Conservation (phyloP, 495 filamentous ascomycete genomes). For the Baudoinia panamericana region DNA sequence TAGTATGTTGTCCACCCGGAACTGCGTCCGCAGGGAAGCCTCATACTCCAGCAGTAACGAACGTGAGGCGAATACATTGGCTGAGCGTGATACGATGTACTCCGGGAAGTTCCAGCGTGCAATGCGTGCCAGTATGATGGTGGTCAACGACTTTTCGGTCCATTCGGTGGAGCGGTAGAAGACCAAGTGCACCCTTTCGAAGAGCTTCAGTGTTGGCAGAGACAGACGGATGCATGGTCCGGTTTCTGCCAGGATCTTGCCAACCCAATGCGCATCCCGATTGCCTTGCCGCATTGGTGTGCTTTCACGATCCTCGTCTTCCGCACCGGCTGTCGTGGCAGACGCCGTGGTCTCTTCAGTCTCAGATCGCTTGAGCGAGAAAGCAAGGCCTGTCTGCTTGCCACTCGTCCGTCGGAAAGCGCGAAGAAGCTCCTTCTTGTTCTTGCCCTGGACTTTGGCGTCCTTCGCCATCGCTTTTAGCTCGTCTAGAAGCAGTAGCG, state of each 20-base stretch:
- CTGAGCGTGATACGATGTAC: slow-evolving; percentile 81
- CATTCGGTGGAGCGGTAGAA: slow-evolving; percentile 95
- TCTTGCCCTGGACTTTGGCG: slow-evolving; percentile 76
- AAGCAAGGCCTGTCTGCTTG: slow-evolving; percentile 58
- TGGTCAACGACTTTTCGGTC: slow-evolving; percentile 92
- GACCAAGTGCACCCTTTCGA: slow-evolving; percentile 87
- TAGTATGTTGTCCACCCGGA: slow-evolving; percentile 66
- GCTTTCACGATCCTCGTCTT: slow-evolving; percentile 15
- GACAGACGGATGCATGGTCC: slow-evolving; percentile 77
- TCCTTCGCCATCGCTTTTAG: slow-evolving; percentile 76
- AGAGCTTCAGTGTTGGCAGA: slow-evolving; percentile 59
- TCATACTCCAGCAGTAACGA: slow-evolving; percentile 75
- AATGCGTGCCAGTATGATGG: slow-evolving; percentile 85
- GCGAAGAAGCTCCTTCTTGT: slow-evolving; percentile 65
- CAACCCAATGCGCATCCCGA: slow-evolving; percentile 47
- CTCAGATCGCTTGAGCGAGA: slow-evolving; percentile 41
- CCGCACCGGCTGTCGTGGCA: slow-evolving; percentile 4
- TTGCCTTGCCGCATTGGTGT: slow-evolving; percentile 18
- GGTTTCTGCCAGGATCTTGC: slow-evolving; percentile 67
- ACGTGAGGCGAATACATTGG: slow-evolving; percentile 75
- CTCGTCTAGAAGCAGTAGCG: slow-evolving; percentile 71
- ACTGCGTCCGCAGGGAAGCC: slow-evolving; percentile 69
- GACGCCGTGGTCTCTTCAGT: slow-evolving; percentile 32
- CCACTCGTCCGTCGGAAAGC: slow-evolving; percentile 58
- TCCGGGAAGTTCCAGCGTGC: slow-evolving; percentile 75